These are phyloP conservation scores for Sabuloglossum arenarium DNA, from an alignment of 495 filamentous ascomycete genomes.

Conservation along the genomic window DNA sequence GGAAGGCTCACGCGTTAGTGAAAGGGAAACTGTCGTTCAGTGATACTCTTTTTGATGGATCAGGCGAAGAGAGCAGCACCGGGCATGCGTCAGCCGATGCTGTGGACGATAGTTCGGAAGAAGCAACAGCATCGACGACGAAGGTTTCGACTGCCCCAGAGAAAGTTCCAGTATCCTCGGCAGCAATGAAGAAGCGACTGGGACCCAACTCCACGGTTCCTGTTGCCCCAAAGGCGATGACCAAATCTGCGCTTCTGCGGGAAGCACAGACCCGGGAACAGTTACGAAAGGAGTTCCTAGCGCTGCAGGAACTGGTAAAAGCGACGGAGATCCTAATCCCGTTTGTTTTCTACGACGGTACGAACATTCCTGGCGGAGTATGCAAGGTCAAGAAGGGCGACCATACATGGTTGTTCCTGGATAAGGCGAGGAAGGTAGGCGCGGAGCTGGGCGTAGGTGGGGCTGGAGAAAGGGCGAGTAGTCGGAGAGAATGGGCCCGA, in stretches of 20 bases:
- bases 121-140: conserved; percentile 6
- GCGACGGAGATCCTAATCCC: conserved; percentile 77
- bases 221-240: conserved; percentile 57
- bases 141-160: neutral
- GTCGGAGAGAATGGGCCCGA: conserved; percentile 71
- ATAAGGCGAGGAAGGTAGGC: conserved; percentile 73
- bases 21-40: conserved; percentile 53
- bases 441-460: conserved; percentile 58
- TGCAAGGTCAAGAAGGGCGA: conserved; percentile 87
- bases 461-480: conserved; percentile 32
- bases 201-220: conserved; percentile 45
- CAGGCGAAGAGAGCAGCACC: neutral
- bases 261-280: conserved; percentile 69
- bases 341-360: conserved; percentile 98
- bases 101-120: conserved; percentile 19
- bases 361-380: conserved; percentile 65
- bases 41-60: neutral
- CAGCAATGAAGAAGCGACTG: conserved; percentile 29
- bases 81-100: conserved; percentile 25
- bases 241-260: conserved; percentile 61
- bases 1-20: conserved; percentile 25
- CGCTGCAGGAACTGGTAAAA: conserved; percentile 71
- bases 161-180: neutral
- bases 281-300: conserved; percentile 66
- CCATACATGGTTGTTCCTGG: conserved; percentile 73